phyloP scores from a whole-genome alignment of 306 rosid species.

The Prunus persica region Prunus_persica_NCBIv2 NC_034016.1:13538501-13539000 shows the following conservation, averaged over 20 bases:
- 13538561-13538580: constrained; percentile 76
- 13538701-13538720: neutral
- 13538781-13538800: neutral
- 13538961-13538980: no score
- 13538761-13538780: neutral
- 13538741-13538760: neutral
- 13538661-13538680: neutral
- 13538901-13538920: neutral
- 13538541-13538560: constrained; percentile 88
- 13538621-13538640: neutral
- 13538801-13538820: neutral
- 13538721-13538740: neutral
- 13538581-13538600: constrained; percentile 75
- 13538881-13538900: neutral
- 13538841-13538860: neutral
- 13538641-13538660: neutral
- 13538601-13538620: constrained; percentile 19
- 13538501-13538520: neutral
- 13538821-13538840: neutral
- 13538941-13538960: neutral
- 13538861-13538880: neutral
- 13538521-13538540: constrained; percentile 9
- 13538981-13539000: no score
- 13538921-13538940: neutral
- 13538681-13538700: neutral